Conservation (phyloP, 768 basidiomycete genomes). For the Amyloporia xantha region DNA sequence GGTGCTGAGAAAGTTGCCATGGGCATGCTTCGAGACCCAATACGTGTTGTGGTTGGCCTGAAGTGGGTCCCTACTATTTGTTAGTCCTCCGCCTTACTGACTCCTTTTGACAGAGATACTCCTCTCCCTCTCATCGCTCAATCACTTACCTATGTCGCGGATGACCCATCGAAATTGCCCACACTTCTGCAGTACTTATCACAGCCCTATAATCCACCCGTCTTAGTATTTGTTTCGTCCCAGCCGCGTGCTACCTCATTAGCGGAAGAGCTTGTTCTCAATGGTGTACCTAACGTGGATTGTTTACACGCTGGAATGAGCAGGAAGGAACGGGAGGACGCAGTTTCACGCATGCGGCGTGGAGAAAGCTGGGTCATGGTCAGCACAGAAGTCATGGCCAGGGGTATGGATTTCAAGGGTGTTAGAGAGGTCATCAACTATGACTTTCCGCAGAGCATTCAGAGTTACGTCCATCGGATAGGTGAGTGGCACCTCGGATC, state of each 20-base stretch:
- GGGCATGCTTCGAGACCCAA: slow-evolving; percentile 76
- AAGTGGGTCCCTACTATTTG: slow-evolving; percentile 51
- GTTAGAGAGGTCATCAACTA: slow-evolving; percentile 93
- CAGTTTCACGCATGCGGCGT: slow-evolving; percentile 74
- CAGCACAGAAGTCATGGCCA: slow-evolving; percentile 94
- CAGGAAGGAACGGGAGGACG: slow-evolving; percentile 81
- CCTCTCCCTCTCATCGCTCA: slow-evolving; percentile 89
- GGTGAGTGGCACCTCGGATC: slow-evolving; percentile 36
- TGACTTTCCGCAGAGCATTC: slow-evolving; percentile 93
- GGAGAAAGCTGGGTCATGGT: slow-evolving; percentile 95
- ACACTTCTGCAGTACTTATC: slow-evolving; percentile 76
- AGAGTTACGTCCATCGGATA: slow-evolving; percentile 94
- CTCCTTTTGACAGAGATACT: slow-evolving; percentile 60
- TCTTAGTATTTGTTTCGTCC: slow-evolving; percentile 86
- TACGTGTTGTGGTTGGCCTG: slow-evolving; percentile 92
- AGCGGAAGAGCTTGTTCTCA: slow-evolving; percentile 74
- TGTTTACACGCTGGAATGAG: slow-evolving; percentile 89
- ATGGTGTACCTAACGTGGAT: slow-evolving; percentile 76
- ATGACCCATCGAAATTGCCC: slow-evolving; percentile 91
- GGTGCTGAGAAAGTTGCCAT: slow-evolving; percentile 83
- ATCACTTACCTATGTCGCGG: slow-evolving; percentile 84
- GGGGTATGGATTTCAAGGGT: slow-evolving; percentile 98
- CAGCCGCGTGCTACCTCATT: slow-evolving; percentile 81
- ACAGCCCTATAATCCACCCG: slow-evolving; percentile 82
- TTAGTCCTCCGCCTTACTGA: not conserved